Evolutionary conservation across 768 basidiomycete genomes (phyloP), one percentile per base, ranked within the genome.

Genomic region (Phylloporus arenicola): DNA sequence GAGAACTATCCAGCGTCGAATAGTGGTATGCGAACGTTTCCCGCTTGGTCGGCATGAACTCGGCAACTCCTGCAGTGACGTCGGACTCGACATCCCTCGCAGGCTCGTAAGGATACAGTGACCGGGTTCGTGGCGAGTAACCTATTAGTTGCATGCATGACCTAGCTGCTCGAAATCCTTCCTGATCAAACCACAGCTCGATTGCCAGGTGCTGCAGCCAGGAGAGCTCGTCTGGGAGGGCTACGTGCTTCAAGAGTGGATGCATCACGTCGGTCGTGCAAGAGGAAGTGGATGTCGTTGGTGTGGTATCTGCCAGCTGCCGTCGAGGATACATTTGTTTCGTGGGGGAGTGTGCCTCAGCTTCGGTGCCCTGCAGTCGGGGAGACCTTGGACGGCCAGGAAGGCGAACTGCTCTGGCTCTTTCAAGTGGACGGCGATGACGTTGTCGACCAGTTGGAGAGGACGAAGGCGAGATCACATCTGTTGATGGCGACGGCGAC

Each of bases 161-260:
- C 22, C 72, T 72, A 6, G 83, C 73, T 16, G 77, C 74, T 22
- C 88, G 79, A 58, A 88, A 89, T 4, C 87, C 84, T 69, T 92
- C 91, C 64, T 92, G 91, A 61, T 92, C 91, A 22, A 92, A 83
- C 64, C 82, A 77, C 30, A 92, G 68, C 50, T 86, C 80, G 27
- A 91, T 64, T 35, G 67, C 68, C 25, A 74, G 70, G 35, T 73
- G 71, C 54, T 75, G 72, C 11, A 87, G 72, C 82, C 84, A 86
- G 3, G 65, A 59, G 3, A 81, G 63, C 35, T 72, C 64, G 24
- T 62, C 53, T 0, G 74, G 76, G 24, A 73, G 68, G n/a, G 44
- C 52, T 6, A 56, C 48, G 16, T 54, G 45, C 37, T 52, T 55
- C 51, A 53, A 27, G 33, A 37, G 47, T 37, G 54, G 45, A 51